Base-by-base conservation (phyloP, 2,329 filamentous ascomycete species). In the Exserohilum turcica region DNA sequence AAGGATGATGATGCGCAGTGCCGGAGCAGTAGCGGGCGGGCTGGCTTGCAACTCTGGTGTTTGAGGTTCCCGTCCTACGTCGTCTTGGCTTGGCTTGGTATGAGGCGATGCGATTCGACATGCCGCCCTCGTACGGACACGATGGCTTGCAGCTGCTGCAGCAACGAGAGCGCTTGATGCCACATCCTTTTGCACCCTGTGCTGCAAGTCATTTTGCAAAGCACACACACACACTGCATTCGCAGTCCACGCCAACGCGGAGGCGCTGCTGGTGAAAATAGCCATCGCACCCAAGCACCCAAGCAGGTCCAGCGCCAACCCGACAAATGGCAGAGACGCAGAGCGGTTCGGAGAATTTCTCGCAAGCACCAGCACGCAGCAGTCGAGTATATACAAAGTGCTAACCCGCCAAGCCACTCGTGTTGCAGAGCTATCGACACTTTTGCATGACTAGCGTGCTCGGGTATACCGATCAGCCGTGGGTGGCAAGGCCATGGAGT, bases 1-100 rank as follows among this genome's bases (percentile, higher is more conserved):
- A 37, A 58, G 36, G n/a, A n/a, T n/a, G 36, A 40, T 49, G 48
- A 29, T 29, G 46, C 46, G 40, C 51, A 18, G 47, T 40, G 52
- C 52, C 48, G 35, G 52, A 51, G 46, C 28, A 9, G 27, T n/a
- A n/a, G n/a, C n/a, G n/a, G n/a, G n/a, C n/a, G n/a, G n/a, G n/a
- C n/a, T 15, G 21, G 27, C 13, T 52, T 43, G 33, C 39, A 16
- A 29, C 16, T 46, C 13, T 15, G 16, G 15, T 16, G 13, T 28
- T 51, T 9, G n/a, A 19, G 8, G 28, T 21, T 3, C 15, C 28
- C 21, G 21, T 39, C 46, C 38, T 5, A 12, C 8, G 12, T 12
- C 28, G 9, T 43, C 16, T 24, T 21, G 16, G 15, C n/a, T 43
- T 48, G 44, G 27, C 43, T 38, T 33, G 36, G 40, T 39, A 43